phyloP scores from a whole-genome alignment of 257 asterid genomes.

The Craterostigma plantagineum region DNA sequence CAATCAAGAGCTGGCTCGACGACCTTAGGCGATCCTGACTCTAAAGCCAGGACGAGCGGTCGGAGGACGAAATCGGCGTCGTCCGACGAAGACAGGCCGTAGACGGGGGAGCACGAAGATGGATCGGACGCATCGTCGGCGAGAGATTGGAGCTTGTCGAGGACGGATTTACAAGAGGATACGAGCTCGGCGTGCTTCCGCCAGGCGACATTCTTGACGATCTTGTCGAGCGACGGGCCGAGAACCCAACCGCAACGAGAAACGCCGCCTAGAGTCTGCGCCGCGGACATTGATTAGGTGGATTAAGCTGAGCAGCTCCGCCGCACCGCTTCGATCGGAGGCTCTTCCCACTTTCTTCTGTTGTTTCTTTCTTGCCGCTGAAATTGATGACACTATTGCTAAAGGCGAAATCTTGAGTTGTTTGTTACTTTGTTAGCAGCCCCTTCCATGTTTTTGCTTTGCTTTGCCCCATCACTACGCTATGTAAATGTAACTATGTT shows the following conservation, averaged over 20 bases:
- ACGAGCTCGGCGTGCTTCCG: slow-evolving; percentile 89
- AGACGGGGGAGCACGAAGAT: slow-evolving; percentile 65
- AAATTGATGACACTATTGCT: too few relatives aligned
- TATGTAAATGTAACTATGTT: too few relatives aligned
- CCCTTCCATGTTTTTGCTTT: too few relatives aligned
- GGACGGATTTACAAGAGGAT: slow-evolving; percentile 70
- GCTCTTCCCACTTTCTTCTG: too few relatives aligned
- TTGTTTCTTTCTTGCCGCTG: too few relatives aligned
- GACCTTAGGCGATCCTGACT: slow-evolving; percentile 75
- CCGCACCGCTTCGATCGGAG: too few relatives aligned
- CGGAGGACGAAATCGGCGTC: slow-evolving; percentile 55
- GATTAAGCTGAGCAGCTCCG: too few relatives aligned
- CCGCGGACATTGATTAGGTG: slow-evolving; percentile 15
- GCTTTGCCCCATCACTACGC: too few relatives aligned
- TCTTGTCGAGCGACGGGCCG: slow-evolving; percentile 92
- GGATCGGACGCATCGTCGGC: slow-evolving; percentile 62
- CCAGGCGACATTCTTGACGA: slow-evolving; percentile 94
- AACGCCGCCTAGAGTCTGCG: slow-evolving; percentile 81
- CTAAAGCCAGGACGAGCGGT: slow-evolving; percentile 60
- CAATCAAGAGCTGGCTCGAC: slow-evolving; percentile 93
- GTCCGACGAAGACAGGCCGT: slow-evolving; percentile 54
- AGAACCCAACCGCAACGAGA: slow-evolving; percentile 91
- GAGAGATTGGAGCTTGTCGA: slow-evolving; percentile 74
- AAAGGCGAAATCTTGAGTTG: too few relatives aligned
- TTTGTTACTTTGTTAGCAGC: too few relatives aligned